Conservation (phyloP, 352 stramenopile species). For the Phytophthora syringae region DNA sequence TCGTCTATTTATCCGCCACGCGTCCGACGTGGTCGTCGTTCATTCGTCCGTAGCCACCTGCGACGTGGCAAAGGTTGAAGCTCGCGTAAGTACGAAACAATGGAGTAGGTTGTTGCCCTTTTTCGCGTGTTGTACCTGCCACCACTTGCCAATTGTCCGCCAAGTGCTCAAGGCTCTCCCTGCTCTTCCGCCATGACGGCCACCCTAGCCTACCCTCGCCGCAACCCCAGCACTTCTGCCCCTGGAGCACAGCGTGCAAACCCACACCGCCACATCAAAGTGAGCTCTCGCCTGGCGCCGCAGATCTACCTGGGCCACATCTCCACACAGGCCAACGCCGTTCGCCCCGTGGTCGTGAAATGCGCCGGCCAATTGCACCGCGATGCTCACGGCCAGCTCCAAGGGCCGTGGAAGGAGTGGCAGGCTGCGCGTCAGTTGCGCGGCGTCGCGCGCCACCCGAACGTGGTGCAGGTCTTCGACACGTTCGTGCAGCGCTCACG, state of each 20-base stretch:
- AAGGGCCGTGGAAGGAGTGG: slow-evolving; percentile 38
- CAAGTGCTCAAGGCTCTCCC: background rate
- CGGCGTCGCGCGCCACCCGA: slow-evolving; percentile 27
- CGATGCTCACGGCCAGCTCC: slow-evolving; percentile 16
- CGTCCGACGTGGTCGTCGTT: background rate
- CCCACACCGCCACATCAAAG: slow-evolving; percentile 29
- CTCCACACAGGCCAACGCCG: background rate
- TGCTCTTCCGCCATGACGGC: slow-evolving; percentile 16
- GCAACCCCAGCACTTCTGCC: background rate
- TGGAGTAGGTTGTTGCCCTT: background rate
- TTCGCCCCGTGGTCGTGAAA: slow-evolving; percentile 34
- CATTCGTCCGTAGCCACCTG: background rate
- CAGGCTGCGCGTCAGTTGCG: slow-evolving; percentile 29
- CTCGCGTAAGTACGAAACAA: background rate
- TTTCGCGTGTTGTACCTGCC: background rate
- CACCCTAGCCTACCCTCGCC: slow-evolving; percentile 16
- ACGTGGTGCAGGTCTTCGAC: slow-evolving; percentile 48
- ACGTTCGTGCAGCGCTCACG: slow-evolving; percentile 42
- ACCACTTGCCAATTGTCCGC: slow-evolving; percentile 6
- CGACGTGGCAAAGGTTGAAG: background rate
- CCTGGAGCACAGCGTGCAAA: background rate
- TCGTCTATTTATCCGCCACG: background rate
- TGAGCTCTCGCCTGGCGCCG: slow-evolving; percentile 37
- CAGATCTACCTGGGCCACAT: slow-evolving; percentile 42
- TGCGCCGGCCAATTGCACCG: slow-evolving; percentile 31